Evolutionary conservation across 208 protist genomes (phyloP), one percentile per base, ranked within the genome.

Genomic region (Acanthamoeba castellanii): DNA sequence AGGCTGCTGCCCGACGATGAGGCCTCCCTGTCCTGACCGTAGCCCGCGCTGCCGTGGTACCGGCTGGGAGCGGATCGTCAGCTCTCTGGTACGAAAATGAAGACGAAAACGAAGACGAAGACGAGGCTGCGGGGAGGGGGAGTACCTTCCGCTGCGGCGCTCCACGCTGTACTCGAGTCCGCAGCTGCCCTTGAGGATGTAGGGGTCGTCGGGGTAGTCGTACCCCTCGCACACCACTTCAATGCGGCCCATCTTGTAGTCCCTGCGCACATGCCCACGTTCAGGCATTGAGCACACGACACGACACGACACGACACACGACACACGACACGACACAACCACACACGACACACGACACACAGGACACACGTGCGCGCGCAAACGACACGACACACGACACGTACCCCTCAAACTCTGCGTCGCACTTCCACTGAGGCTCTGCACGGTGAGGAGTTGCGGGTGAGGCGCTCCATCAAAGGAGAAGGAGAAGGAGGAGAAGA

Each of bases 201-300:
- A 89, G 27, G 82, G 82, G 30, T 89, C 82, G 42, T 89, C 82
- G 32, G 82, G 82, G 37, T 89, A 66, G 82, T 89, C 82, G 55
- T 89, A 89, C 2, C 82, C 82, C 37, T 89, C 82, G 82, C 82
- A 89, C 27, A 57, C 55, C 47, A 89, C 45, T 47, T 68, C 45
- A 14, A 89, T 18, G 45, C 82, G 27, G 2, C 27, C 82, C 20
- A 89, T 30, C 25, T 68, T 68, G 82, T 89, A 89, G 37, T 42
- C 22, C 45, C 52, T 66, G 52, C 16, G 20, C 47, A 5, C 55
- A 30, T 66, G 25, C n/a, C 47, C 47, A 4, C 47, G 47, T n/a
- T n/a, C 47, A 52, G 7, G 7, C 47, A 87, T 27, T 64, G 78
- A 52, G 11, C 47, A 52, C 47, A 52, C 47, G 47, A 52, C 42